These are phyloP conservation scores for Pestalotiopsis sp. DNA, from an alignment of 2,329 filamentous ascomycete species.

Conservation along the genomic window DNA sequence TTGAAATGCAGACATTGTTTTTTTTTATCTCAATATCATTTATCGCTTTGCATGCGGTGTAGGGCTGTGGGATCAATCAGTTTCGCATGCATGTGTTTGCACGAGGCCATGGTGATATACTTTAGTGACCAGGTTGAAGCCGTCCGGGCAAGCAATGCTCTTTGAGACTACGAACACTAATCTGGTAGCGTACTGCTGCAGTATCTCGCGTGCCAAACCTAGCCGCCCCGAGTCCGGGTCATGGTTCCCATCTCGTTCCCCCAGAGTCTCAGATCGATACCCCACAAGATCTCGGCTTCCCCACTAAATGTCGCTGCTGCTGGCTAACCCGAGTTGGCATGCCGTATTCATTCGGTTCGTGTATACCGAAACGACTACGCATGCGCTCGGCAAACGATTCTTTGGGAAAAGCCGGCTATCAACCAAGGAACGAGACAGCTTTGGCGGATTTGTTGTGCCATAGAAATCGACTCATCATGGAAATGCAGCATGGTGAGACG, in stretches of 20 bases:
- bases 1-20: conserved; percentile 1
- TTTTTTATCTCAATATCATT: neutral
- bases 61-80: neutral
- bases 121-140: neutral
- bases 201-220: neutral
- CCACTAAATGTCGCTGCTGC: neutral
- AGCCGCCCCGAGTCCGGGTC: neutral
- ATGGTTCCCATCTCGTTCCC: neutral
- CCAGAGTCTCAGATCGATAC: neutral
- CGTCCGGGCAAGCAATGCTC: neutral
- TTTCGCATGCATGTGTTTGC: neutral
- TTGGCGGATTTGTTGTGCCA: neutral
- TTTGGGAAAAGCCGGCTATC: neutral
- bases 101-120: neutral
- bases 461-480: neutral
- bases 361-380: neutral
- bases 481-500: neutral
- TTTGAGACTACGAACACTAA: neutral
- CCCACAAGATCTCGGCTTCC: neutral
- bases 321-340: neutral
- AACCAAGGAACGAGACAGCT: neutral
- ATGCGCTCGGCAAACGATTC: neutral
- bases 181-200: neutral
- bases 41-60: neutral
- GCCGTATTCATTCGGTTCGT: neutral